These are phyloP conservation scores for Sporothrix globosa DNA, from an alignment of 2,329 filamentous ascomycete species.

Conservation along the genomic window DNA sequence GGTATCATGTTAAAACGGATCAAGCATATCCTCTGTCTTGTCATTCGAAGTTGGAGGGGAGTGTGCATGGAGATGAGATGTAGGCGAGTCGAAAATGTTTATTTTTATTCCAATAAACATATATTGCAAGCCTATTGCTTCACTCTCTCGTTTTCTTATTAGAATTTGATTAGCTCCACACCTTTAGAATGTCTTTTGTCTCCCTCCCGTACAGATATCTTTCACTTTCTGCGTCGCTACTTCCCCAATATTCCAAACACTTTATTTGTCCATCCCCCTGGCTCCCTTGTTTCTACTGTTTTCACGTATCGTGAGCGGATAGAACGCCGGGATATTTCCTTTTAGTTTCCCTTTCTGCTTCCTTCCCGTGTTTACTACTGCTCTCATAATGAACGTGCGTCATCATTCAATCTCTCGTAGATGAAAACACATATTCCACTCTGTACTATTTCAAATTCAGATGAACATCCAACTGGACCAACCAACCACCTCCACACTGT, in stretches of 20 bases:
- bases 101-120: background rate
- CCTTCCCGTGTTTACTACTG: background rate
- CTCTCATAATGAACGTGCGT: slow-evolving; percentile 1
- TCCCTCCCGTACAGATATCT: background rate
- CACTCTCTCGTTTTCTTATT: background rate
- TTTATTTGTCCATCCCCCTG: background rate
- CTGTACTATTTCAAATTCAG: background rate
- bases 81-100: background rate
- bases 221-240: background rate
- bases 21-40: background rate
- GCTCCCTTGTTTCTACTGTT: background rate
- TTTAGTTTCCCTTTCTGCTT: background rate
- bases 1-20: background rate
- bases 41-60: slow-evolving; percentile 5
- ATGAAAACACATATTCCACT: background rate
- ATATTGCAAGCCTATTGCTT: too few relatives aligned
- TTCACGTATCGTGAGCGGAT: background rate
- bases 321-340: background rate
- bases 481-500: background rate
- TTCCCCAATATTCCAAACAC: background rate
- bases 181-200: background rate
- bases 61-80: slow-evolving; percentile 1
- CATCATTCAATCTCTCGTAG: slow-evolving; percentile 19
- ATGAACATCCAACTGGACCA: background rate
- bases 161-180: background rate